phyloP scores from a whole-genome alignment of 805 yeast species.

The Sugiyamaella floridensis region DNA sequence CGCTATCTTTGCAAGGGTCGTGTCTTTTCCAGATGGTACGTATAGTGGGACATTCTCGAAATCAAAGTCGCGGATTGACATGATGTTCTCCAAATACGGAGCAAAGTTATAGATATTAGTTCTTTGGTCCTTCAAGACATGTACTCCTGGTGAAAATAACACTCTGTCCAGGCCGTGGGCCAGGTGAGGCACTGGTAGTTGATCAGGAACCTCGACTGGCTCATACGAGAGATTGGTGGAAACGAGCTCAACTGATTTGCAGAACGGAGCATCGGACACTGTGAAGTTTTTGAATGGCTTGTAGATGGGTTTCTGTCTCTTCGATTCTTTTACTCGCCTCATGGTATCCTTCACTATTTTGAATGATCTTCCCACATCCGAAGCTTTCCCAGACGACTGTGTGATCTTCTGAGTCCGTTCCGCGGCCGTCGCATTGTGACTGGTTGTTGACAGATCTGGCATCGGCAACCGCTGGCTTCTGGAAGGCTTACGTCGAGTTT shows the following conservation, averaged over 20 bases:
- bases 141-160: slow-evolving; percentile 74
- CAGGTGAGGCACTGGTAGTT: slow-evolving; percentile 45
- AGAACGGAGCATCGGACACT: neutral
- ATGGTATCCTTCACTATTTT: neutral
- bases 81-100: slow-evolving; percentile 50
- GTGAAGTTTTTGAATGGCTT: slow-evolving; percentile 4
- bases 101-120: slow-evolving; percentile 66
- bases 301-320: neutral
- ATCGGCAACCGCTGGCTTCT: too few relatives aligned
- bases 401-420: too few relatives aligned
- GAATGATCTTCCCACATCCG: neutral
- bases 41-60: slow-evolving; percentile 50
- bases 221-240: slow-evolving; percentile 8
- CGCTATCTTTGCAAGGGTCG: slow-evolving; percentile 44
- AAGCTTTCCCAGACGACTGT: too few relatives aligned
- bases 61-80: slow-evolving; percentile 60
- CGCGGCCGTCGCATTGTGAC: too few relatives aligned
- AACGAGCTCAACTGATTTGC: slow-evolving; percentile 2
- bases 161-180: slow-evolving; percentile 65
- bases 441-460: too few relatives aligned
- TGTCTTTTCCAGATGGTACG: slow-evolving; percentile 63
- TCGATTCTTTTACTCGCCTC: neutral
- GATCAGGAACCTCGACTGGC: slow-evolving; percentile 17
- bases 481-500: too few relatives aligned
- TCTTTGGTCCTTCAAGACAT: slow-evolving; percentile 70